A percentile compares a stretch with the other conserved stretches of the same genome.
Evolutionary conservation across 2,329 filamentous ascomycete species (phyloP).

Genomic region (Didymella exigua): DNA sequence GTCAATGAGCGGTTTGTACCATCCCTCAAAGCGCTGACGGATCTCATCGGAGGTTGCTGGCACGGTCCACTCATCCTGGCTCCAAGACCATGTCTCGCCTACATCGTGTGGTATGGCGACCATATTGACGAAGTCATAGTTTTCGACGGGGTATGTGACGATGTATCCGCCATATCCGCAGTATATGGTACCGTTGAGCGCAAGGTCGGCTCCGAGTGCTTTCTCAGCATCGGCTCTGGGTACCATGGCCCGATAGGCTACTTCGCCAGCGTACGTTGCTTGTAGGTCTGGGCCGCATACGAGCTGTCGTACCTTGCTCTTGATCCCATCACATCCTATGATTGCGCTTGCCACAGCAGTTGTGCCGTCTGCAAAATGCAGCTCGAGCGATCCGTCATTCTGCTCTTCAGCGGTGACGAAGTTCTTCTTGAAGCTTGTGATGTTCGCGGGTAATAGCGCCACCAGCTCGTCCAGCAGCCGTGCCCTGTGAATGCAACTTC

Average conservation of each 20-base stretch:
- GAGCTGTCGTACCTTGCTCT: conserved; percentile 32
- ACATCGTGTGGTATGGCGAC: conserved; percentile 26
- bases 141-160: conserved; percentile 27
- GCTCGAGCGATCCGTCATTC: conserved; percentile 43
- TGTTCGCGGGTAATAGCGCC: conserved; percentile 47
- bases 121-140: conserved; percentile 27
- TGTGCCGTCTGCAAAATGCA: conserved; percentile 46
- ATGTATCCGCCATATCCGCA: conserved; percentile 25
- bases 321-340: conserved; percentile 57
- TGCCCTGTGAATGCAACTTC: conserved; percentile 41
- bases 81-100: conserved; percentile 20
- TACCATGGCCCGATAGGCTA: conserved; percentile 36
- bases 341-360: conserved; percentile 47
- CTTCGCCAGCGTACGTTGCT: conserved; percentile 31
- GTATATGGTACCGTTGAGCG: conserved; percentile 35
- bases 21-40: conserved; percentile 21
- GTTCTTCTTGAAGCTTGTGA: conserved; percentile 34
- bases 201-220: conserved; percentile 41
- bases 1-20: conserved; percentile 14
- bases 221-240: conserved; percentile 45
- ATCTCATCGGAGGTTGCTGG: conserved; percentile 25
- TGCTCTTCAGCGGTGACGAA: conserved; percentile 36
- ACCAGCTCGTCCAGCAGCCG: conserved; percentile 53
- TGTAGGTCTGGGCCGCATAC: conserved; percentile 21
- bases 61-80: conserved; percentile 17